Evolutionary conservation across 2,329 filamentous ascomycete species (phyloP).

Genomic region (Cercospora zeae-maydis): DNA sequence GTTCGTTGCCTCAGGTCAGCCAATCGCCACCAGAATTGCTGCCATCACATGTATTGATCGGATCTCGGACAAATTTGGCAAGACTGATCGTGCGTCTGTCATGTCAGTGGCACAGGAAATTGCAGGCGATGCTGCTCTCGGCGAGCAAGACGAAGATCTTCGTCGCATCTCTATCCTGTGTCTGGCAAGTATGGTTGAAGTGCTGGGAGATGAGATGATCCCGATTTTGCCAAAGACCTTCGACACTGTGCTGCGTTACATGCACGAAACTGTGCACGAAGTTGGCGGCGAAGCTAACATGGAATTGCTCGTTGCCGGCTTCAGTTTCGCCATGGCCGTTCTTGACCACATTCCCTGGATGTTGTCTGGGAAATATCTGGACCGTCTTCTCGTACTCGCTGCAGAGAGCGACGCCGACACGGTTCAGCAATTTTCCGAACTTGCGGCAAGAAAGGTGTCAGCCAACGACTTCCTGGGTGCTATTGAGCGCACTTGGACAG

Average conservation of each 20-base stretch:
- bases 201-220: conserved; percentile 80
- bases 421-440: conserved; percentile 58
- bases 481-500: conserved; percentile 67
- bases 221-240: conserved; percentile 75
- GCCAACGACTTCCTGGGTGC: conserved; percentile 71
- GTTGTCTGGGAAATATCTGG: conserved; percentile 71
- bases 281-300: conserved; percentile 43
- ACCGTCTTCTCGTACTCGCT: conserved; percentile 67
- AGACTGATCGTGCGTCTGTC: conserved; percentile 77
- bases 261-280: conserved; percentile 59
- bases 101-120: conserved; percentile 72
- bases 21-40: conserved; percentile 75
- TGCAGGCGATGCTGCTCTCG: conserved; percentile 71
- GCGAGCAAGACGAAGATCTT: conserved; percentile 67
- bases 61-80: conserved; percentile 91
- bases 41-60: conserved; percentile 87
- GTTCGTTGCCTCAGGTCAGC: conserved; percentile 68
- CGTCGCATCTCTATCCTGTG: conserved; percentile 83
- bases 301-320: conserved; percentile 39
- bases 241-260: conserved; percentile 66
- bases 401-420: conserved; percentile 54
- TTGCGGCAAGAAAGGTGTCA: conserved; percentile 74
- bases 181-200: conserved; percentile 82
- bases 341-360: conserved; percentile 86
- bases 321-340: conserved; percentile 72